phyloP scores from a whole-genome alignment of 2,329 filamentous ascomycete genomes.

The Sclerotinia nivalis region DNA sequence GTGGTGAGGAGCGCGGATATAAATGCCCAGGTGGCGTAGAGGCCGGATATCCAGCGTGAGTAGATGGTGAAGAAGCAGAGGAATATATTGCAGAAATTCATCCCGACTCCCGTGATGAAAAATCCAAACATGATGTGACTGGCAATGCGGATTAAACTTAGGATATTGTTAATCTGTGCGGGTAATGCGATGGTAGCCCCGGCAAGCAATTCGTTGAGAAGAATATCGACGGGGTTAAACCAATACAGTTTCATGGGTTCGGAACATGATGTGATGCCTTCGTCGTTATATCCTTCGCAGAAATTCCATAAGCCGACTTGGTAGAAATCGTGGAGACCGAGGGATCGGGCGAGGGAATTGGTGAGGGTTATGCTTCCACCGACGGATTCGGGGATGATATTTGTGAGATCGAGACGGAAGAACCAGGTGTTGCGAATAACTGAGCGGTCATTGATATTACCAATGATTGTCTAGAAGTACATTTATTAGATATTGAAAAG shows the following conservation, averaged over 20 bases:
- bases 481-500: neutral
- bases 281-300: conserved; percentile 78
- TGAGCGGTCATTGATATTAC: conserved; percentile 64
- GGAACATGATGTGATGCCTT: conserved; percentile 77
- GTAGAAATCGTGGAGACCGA: conserved; percentile 93
- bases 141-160: conserved; percentile 71
- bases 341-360: conserved; percentile 81
- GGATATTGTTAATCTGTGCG: conserved; percentile 68
- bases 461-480: conserved; percentile 59
- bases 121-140: conserved; percentile 88
- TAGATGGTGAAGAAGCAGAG: conserved; percentile 49
- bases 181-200: conserved; percentile 84
- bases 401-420: conserved; percentile 77
- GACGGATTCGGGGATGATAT: conserved; percentile 54
- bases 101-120: conserved; percentile 70
- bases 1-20: conserved; percentile 66
- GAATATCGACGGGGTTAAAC: conserved; percentile 86
- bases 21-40: conserved; percentile 67
- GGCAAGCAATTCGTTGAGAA: conserved; percentile 75
- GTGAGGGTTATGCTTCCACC: conserved; percentile 65
- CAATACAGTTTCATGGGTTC: conserved; percentile 71
- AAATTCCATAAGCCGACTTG: conserved; percentile 89
- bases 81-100: conserved; percentile 74
- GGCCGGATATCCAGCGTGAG: conserved; percentile 60
- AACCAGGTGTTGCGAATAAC: conserved; percentile 76